phyloP scores from a whole-genome alignment of 179 eudicot genomes.

The Pouteria campechiana region DNA sequence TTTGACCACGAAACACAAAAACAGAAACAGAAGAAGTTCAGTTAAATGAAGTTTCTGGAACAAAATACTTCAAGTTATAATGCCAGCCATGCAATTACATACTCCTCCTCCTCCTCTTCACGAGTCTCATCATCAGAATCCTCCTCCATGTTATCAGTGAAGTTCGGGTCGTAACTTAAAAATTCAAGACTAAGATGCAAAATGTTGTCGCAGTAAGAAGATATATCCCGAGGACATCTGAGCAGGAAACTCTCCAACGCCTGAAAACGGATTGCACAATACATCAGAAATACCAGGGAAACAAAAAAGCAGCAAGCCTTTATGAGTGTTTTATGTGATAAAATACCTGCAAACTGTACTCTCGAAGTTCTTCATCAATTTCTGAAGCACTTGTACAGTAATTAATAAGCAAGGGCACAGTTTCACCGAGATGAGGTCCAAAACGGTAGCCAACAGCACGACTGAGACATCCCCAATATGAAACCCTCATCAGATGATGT shows the following conservation, averaged over 20 bases:
- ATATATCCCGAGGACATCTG: conserved; percentile 88
- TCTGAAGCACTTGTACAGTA: conserved; percentile 91
- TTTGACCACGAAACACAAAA: too few species aligned
- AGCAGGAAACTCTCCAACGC: conserved; percentile 94
- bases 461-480: conserved; percentile 26
- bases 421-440: conserved; percentile 91
- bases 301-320: conserved; percentile 1
- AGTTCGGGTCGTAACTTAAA: conserved; percentile 96
- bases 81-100: conserved; percentile 35
- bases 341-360: conserved; percentile 89
- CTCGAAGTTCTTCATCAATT: conserved; percentile 97
- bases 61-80: too few species aligned
- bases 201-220: conserved; percentile 61
- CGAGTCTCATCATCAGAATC: conserved; percentile 67
- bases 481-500: too few species aligned
- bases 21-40: too few species aligned
- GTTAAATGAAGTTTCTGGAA: too few species aligned
- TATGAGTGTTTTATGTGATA: background rate
- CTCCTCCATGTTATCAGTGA: conserved; percentile 98
- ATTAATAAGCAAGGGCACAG: conserved; percentile 65
- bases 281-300: background rate
- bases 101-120: conserved; percentile 94
- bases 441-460: conserved; percentile 98
- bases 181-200: conserved; percentile 76
- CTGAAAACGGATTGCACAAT: conserved; percentile 20